Base-by-base conservation (phyloP, 495 filamentous ascomycete genomes). In the Talaromyces stipitatus region DNA sequence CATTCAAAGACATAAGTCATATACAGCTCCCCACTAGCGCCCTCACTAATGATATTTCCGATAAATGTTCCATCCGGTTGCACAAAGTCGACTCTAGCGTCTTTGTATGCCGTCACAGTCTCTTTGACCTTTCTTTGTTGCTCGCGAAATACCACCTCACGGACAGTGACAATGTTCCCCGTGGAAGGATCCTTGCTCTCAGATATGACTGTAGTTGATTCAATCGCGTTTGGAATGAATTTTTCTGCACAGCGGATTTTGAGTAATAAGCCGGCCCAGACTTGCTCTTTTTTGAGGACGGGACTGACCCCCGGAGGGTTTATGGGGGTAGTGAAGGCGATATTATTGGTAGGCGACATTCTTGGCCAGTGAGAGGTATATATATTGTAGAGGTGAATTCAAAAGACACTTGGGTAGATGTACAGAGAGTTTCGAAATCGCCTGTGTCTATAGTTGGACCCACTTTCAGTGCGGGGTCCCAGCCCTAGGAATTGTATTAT, bases 1-100 rank as follows among this genome's bases (percentile, higher is more conserved):
- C 76, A 79, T 54, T 82, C 78, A 56, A 82, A 84, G 16, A 75
- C 73, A 61, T 79, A 84, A 3, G 81, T 84, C 69, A 84, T 69
- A 24, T 72, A 71, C 6, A 80, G 61, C 26, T 78, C 76, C 6
- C 70, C 72, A 20, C 56, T 55, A 6, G 65, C 60, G 2, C 79
- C 78, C 18, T 75, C 67, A 27, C 76, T 79, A 20, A 84, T 60
- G 7, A 80, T 70, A 60, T 84, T 84, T 41, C 66, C 72, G 38
- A 81, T 66, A 6, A 69, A 60, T 36, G 63, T 66, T 22, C 70
- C 70, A 48, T 64, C 50, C 2, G 63, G 60, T 46, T 73, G 70
- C n/a, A 55, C 61, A 54, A 74, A 74, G 9, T 74, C 71, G 16
- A 72, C 66, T 29, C 67, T 56, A 14, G 55, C 52, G 16, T 58